Evolutionary conservation across 495 filamentous ascomycete species (phyloP), one percentile per base, ranked within the genome.

Genomic region (Penicillium canescens): DNA sequence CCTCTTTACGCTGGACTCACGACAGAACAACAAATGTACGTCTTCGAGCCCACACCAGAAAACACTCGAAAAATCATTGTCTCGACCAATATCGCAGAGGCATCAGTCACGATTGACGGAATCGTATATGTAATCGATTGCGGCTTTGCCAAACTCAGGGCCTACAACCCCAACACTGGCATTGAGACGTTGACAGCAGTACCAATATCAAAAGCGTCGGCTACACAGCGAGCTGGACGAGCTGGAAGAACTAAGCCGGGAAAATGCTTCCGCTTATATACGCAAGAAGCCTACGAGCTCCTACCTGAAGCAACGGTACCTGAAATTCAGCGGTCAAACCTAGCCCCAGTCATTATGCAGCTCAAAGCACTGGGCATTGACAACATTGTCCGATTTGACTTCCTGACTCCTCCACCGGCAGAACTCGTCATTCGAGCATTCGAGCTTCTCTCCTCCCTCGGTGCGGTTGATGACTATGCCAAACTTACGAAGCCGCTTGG

Each of bases 361-460:
- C 83, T 99, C 47, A 97, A 98, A 69, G 94, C 93, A 14, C 78
- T 99, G 14, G 95, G 95, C 0, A 95, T 99, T 61, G 92, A 96
- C 68, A 98, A 99, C 67, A 87, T 98, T 26, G 83, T 90, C 7
- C 85, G 92, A 18, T 99, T 98, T 66, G 85, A 90, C 58, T 98
- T 92, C 64, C 70, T 96, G 50, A 95, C 95, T 10, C 76, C 91
- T 13, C 94, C 94, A 26, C 93, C 94, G 1, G 84, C 92, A 9
- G 88, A 96, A 57, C 83, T 97, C 23, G 84, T 97, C 70, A 86
- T 87, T 42, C 89, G 92, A 41, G 95, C 89, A 13, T 80, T 96
- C 3, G 94, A 99, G 65, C 76, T 97, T 5, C 76, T 99, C 14
- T 97, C 86, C 72, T 88, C 91, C 6, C 83, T 99, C 26, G 92